These are phyloP conservation scores for Annulohypoxylon truncatum DNA, from an alignment of 2,329 filamentous ascomycete species.

Conservation along the genomic window DNA sequence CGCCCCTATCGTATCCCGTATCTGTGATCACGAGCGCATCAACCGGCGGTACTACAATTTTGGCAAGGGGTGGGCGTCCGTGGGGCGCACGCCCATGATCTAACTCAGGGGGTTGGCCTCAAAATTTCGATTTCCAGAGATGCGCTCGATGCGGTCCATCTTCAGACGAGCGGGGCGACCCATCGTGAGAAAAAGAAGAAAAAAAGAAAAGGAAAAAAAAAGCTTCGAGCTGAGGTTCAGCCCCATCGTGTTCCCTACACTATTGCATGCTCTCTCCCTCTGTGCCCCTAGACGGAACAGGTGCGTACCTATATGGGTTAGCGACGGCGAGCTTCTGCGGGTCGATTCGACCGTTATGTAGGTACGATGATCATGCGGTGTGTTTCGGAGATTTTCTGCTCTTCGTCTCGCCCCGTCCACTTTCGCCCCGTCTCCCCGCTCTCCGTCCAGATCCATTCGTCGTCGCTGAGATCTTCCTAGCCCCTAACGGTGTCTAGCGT, in stretches of 20 bases:
- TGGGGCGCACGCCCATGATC: slow-evolving; percentile 11
- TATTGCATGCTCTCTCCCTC: not conserved
- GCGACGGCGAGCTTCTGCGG: slow-evolving; percentile 1
- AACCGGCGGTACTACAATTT: slow-evolving; percentile 17
- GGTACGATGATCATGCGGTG: slow-evolving; percentile 25
- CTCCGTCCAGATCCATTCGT: not conserved
- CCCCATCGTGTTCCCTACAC: not conserved
- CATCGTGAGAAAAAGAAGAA: not conserved
- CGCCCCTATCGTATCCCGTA: slow-evolving; percentile 20
- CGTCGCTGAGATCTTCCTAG: slow-evolving; percentile 10
- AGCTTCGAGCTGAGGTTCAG: slow-evolving; percentile 22
- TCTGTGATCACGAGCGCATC: slow-evolving; percentile 21
- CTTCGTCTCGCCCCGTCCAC: slow-evolving; percentile 4
- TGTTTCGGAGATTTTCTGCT: slow-evolving; percentile 23
- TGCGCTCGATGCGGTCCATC: slow-evolving; percentile 27
- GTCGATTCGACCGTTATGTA: not conserved
- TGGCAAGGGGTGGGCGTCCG: slow-evolving; percentile 10
- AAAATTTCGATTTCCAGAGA: slow-evolving; percentile 23
- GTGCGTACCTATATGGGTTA: not conserved
- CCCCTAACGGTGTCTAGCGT: not conserved
- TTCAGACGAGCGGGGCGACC: slow-evolving; percentile 26
- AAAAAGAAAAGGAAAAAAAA: not conserved
- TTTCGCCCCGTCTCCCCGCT: slow-evolving; percentile 6
- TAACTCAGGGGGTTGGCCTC: not conserved
- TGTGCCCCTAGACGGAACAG: not conserved